Conservation (phyloP, 805 yeast genomes). For the Clavispora phyllophila region DNA sequence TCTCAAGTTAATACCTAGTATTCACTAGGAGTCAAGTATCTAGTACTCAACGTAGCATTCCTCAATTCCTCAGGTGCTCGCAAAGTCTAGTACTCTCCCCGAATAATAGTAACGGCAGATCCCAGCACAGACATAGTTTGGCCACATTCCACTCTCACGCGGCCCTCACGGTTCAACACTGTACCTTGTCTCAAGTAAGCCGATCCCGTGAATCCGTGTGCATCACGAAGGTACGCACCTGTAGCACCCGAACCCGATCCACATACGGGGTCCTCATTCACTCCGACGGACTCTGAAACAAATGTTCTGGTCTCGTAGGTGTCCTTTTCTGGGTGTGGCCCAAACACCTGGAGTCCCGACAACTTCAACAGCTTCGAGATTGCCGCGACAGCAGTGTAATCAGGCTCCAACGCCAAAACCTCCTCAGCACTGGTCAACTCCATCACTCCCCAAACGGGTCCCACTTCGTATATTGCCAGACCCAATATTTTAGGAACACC, state of each 20-base stretch:
- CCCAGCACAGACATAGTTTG: conserved; percentile 34
- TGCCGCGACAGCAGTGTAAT: conserved; percentile 18
- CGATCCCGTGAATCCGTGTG: conserved; percentile 2
- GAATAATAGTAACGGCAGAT: conserved; percentile 29
- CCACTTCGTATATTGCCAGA: conserved; percentile 34
- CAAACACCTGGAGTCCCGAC: conserved; percentile 38
- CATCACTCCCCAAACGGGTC: conserved; percentile 43
- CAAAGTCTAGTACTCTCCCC: conserved; percentile 23
- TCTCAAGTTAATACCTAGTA: too few relatives aligned
- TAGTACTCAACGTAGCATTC: background rate
- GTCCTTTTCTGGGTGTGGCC: conserved; percentile 19
- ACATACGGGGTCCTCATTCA: conserved; percentile 51
- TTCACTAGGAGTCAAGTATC: too few relatives aligned
- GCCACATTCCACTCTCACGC: conserved; percentile 16
- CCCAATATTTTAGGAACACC: conserved; percentile 9
- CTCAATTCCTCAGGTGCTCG: background rate
- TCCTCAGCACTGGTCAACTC: conserved; percentile 25
- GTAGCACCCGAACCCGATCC: conserved; percentile 43
- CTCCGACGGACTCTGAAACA: conserved; percentile 33
- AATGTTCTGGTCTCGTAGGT: conserved; percentile 34
- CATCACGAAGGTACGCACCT: conserved; percentile 19
- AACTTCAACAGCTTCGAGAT: conserved; percentile 16
- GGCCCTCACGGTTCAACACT: conserved; percentile 35
- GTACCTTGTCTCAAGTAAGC: conserved; percentile 17
- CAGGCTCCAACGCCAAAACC: conserved; percentile 29